Conservation (phyloP, 148 eudicot species). For the Cornus controversa region DNA sequence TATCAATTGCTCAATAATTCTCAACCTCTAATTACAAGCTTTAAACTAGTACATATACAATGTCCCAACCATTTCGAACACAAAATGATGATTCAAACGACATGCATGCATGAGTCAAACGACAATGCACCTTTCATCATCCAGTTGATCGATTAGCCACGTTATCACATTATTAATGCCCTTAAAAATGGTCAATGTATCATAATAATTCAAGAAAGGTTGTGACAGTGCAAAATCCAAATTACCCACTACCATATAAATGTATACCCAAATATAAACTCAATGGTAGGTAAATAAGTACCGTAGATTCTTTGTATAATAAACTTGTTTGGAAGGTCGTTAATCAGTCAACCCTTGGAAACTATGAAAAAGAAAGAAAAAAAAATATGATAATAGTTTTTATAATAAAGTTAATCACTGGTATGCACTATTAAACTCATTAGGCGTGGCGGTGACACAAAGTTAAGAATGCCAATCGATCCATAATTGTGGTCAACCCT, state of each 20-base stretch:
- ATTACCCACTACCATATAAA: neutral
- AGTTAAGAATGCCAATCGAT: neutral
- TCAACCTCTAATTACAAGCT: too few species aligned
- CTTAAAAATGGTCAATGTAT: neutral
- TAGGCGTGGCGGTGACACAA: neutral
- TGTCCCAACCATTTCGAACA: too few species aligned
- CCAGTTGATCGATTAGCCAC: neutral
- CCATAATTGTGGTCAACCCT: slow-evolving; percentile 19
- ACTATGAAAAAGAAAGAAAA: too few species aligned
- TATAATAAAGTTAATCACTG: neutral
- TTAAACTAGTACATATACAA: too few species aligned
- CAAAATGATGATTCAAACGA: neutral
- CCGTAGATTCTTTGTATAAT: too few species aligned
- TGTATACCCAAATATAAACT: neutral
- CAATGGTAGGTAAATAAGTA: neutral
- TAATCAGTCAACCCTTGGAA: too few species aligned
- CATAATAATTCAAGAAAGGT: neutral
- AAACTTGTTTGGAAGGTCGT: too few species aligned
- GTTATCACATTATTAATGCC: neutral
- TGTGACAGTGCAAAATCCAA: neutral
- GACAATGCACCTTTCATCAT: neutral
- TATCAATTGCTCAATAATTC: too few species aligned
- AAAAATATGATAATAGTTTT: too few species aligned
- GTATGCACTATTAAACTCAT: neutral
- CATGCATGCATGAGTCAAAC: neutral